phyloP scores from a whole-genome alignment of 495 filamentous ascomycete genomes.

The Aspergillus hancockii region DNA sequence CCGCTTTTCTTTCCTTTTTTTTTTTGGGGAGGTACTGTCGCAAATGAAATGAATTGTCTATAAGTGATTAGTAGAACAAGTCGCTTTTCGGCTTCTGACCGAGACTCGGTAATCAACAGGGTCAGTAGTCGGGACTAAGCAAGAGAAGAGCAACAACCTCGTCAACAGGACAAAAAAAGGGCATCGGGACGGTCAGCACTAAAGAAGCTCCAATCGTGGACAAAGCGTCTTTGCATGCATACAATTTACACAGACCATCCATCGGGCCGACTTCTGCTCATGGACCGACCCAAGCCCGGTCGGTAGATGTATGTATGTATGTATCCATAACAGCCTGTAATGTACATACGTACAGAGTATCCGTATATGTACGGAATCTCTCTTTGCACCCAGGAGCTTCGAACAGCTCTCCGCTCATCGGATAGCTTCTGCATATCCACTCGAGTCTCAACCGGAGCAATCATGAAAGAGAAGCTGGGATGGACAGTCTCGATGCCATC shows the following conservation, averaged over 20 bases:
- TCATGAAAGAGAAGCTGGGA: background rate
- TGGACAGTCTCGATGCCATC: background rate
- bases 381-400: background rate
- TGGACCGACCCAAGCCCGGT: background rate
- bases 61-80: background rate
- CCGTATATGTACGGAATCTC: background rate
- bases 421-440: slow-evolving; percentile 1
- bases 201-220: background rate
- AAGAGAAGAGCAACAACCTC: background rate
- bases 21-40: background rate
- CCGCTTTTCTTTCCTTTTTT: too few relatives aligned
- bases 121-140: background rate
- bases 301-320: background rate
- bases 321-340: background rate
- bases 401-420: slow-evolving; percentile 11
- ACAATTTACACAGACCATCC: background rate
- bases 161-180: background rate
- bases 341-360: background rate
- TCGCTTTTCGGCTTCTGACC: background rate
- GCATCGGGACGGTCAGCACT: background rate
- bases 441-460: background rate
- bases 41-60: background rate
- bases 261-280: slow-evolving; percentile 3
- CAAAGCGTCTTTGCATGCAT: slow-evolving; percentile 5
- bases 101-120: background rate